Evolutionary conservation across 1,284 basidiomycete species (phyloP), one percentile per base, ranked within the genome.

Genomic region (Microbotryum violaceum): DNA sequence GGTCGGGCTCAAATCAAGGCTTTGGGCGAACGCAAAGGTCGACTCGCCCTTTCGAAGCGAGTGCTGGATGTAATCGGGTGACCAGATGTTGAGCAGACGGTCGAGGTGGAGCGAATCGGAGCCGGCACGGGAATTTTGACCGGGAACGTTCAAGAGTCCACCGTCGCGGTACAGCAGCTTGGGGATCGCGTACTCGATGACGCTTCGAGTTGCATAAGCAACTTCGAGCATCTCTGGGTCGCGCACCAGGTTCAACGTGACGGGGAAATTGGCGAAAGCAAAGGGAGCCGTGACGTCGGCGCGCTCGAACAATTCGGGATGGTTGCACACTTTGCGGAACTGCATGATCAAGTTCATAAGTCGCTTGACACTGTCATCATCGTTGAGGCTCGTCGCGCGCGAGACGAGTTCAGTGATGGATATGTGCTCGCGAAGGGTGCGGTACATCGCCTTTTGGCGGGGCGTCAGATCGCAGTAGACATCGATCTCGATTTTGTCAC

Each of bases 331-430:
- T 81, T 99, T 99, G 70, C 96, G 87, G 82, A 98, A 98, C 77
- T 99, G 96, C 96, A 99, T 99, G 67, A 98, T 94, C 66, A 99
- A 82, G 77, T 98, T 99, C 94, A 98, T 97, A 61, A 99, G 79
- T 25, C 91, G 91, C 64, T 90, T 85, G 54, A 91, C 88, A 47
- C 89, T 90, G 69, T 91, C 90, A 72, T 97, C 91, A 37, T 88
- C 74, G 50, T 59, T 85, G 61, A 90, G 83, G 68, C 88, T 89
- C 23, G 88, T 86, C 16, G 94, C 93, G 74, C 94, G 91, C 72
- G 90, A 89, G 61, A 99, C 81, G 47, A 99, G 83, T 73, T 98
- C 96, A 18, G 91, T 85, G 56, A 98, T 87, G 53, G 94, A 97
- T 46, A 97, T 91, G 72, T 96, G 92, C 54, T 89, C 86, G 27